Percentiles rank a stretch among this genome's conserved stretches.
Evolutionary conservation across 805 yeast genomes (phyloP).

Genomic region (Komagataella mondaviorum): DNA sequence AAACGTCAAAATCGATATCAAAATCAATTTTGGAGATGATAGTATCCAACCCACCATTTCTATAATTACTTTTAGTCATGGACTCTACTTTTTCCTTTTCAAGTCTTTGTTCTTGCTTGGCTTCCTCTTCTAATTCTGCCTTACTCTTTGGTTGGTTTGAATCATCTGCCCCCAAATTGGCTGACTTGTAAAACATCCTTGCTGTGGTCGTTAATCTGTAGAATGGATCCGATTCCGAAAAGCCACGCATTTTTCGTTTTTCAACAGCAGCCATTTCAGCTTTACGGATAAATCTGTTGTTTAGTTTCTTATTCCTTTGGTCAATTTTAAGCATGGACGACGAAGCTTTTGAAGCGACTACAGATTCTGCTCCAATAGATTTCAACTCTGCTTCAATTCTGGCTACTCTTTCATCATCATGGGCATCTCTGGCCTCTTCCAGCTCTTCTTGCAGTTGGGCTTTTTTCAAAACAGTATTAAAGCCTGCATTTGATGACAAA

Average conservation of each 20-base stretch:
- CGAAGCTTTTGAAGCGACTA: constrained; percentile 16
- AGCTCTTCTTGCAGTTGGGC: constrained; percentile 61
- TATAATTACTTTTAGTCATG: constrained; percentile 11
- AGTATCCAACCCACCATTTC: constrained; percentile 17
- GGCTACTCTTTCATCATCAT: constrained; percentile 27
- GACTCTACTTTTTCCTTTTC: constrained; percentile 13
- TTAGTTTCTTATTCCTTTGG: constrained; percentile 73
- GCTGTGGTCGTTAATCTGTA: constrained; percentile 82
- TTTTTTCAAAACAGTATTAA: constrained; percentile 60
- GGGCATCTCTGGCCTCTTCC: constrained; percentile 56
- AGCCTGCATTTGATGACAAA: constrained; percentile 30
- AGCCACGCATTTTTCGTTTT: constrained; percentile 33
- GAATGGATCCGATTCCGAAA: constrained; percentile 53
- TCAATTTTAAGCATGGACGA: constrained; percentile 58
- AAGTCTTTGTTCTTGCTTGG: constrained; percentile 21
- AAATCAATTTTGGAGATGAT: constrained; percentile 15
- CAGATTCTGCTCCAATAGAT: constrained; percentile 15
- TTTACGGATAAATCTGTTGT: constrained; percentile 60
- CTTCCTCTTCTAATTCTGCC: constrained; percentile 11
- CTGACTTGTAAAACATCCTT: constrained; percentile 59
- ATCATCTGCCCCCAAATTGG: constrained; percentile 23
- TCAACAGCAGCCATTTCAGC: constrained; percentile 64
- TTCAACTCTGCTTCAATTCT: constrained; percentile 33
- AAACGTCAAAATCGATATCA: constrained; percentile 12
- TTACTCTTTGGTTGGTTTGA: constrained; percentile 15